Conservation (phyloP, 805 yeast genomes). For the Candida argentea region DNA sequence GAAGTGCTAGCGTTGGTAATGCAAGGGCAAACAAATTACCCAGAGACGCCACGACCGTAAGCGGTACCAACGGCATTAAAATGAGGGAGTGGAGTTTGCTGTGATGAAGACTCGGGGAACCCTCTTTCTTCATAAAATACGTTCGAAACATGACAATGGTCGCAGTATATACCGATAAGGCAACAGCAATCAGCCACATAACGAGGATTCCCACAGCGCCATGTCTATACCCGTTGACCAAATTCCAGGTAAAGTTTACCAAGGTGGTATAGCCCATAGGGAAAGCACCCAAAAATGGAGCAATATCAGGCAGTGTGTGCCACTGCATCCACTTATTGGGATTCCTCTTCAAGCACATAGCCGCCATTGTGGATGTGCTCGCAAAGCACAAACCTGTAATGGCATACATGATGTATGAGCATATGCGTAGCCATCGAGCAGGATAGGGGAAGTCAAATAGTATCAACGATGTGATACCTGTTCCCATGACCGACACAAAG, state of each 20-base stretch:
- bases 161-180: conserved; percentile 45
- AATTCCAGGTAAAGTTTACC: conserved; percentile 41
- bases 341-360: conserved; percentile 29
- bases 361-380: conserved; percentile 30
- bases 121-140: conserved; percentile 29
- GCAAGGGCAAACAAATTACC: conserved; percentile 45
- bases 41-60: conserved; percentile 66
- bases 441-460: conserved; percentile 59
- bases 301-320: conserved; percentile 29
- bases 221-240: conserved; percentile 27
- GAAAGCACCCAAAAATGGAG: conserved; percentile 65
- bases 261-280: conserved; percentile 74
- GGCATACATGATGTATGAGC: conserved; percentile 57
- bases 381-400: conserved; percentile 42
- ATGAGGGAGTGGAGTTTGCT: conserved; percentile 43
- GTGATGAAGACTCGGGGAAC: conserved; percentile 12
- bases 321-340: conserved; percentile 8
- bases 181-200: conserved; percentile 67
- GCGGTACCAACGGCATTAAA: conserved; percentile 67
- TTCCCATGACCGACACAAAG: conserved; percentile 78
- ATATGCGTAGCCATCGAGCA: conserved; percentile 44
- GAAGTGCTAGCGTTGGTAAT: conserved; percentile 33
- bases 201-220: conserved; percentile 44
- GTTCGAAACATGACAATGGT: conserved; percentile 49
- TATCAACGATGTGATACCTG: conserved; percentile 60